Percentiles rank a stretch among this genome's conserved stretches.
Conservation (phyloP, 352 stramenopile species). For the Thraustochytrium striatum region DNA sequence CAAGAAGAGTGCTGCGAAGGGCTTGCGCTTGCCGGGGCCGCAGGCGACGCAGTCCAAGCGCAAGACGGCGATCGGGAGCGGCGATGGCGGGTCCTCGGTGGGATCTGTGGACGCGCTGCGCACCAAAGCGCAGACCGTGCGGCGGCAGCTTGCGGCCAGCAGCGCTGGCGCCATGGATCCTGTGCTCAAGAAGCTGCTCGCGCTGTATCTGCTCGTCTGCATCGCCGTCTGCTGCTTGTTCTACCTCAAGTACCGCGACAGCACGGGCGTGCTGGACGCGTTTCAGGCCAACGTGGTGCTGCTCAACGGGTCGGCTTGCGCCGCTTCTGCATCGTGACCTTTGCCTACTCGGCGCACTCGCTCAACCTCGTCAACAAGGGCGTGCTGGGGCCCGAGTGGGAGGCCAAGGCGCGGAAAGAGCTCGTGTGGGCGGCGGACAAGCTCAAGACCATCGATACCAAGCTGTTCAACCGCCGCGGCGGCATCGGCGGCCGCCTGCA, state of each 20-base stretch:
- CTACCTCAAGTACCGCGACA: neutral
- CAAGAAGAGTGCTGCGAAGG: too few species aligned
- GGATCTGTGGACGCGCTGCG: neutral
- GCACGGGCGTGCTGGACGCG: neutral
- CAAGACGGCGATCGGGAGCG: too few species aligned
- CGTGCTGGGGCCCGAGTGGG: neutral
- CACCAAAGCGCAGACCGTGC: constrained; percentile 2
- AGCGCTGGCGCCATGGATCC: constrained; percentile 15
- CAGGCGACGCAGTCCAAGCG: too few species aligned
- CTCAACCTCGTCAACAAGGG: neutral
- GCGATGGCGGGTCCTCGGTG: too few species aligned
- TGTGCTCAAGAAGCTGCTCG: neutral
- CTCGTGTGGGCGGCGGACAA: neutral
- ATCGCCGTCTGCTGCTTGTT: neutral
- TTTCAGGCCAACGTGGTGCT: neutral
- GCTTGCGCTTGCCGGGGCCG: too few species aligned
- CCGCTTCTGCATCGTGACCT: neutral
- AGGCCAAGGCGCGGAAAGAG: neutral
- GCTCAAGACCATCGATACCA: neutral
- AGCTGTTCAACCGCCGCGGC: constrained; percentile 6
- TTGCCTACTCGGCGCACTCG: constrained; percentile 6
- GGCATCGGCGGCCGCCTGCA: neutral
- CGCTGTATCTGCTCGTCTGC: neutral
- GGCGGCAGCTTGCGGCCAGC: neutral
- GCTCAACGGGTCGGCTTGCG: neutral